A percentile compares a stretch with the other conserved stretches of the same genome.
These are phyloP conservation scores for Extremus antarcticus DNA, from an alignment of 495 filamentous ascomycete genomes.

Conservation along the genomic window DNA sequence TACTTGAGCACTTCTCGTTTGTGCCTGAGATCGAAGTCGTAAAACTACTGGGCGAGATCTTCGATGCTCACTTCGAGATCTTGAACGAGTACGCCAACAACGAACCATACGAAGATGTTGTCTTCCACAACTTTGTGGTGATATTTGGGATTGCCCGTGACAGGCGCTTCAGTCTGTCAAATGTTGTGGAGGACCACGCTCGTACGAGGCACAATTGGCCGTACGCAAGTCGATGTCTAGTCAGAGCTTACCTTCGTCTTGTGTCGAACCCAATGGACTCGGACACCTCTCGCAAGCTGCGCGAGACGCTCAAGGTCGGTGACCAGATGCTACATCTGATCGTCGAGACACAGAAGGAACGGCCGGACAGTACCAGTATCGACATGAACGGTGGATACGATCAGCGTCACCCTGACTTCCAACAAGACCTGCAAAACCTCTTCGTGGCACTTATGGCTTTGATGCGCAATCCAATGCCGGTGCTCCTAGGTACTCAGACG, in stretches of 20 bases:
- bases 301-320: conserved; percentile 91
- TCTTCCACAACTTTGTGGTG: conserved; percentile 80
- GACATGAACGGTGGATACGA: conserved; percentile 1
- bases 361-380: conserved; percentile 61
- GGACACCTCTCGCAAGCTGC: conserved; percentile 69
- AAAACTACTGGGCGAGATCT: conserved; percentile 79
- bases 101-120: conserved; percentile 82
- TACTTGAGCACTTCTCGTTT: conserved; percentile 76
- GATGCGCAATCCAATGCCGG: conserved; percentile 76
- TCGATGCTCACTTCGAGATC: conserved; percentile 86
- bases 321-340: conserved; percentile 91
- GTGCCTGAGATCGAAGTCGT: conserved; percentile 97
- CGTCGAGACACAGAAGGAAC: conserved; percentile 74
- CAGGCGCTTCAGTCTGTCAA: conserved; percentile 79
- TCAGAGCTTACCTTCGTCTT: conserved; percentile 74
- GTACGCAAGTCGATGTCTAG: conserved; percentile 82
- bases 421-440: conserved; percentile 60
- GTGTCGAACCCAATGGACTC: conserved; percentile 67
- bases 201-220: conserved; percentile 84
- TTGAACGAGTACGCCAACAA: conserved; percentile 61
- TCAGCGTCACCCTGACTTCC: conserved; percentile 12
- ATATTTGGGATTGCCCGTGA: conserved; percentile 92
- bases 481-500: conserved; percentile 86
- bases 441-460: conserved; percentile 81
- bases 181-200: conserved; percentile 85